A percentile compares a stretch with the other conserved stretches of the same genome.
These are phyloP conservation scores for Hibiscus syriacus DNA, from an alignment of 345 rosid species.

Conservation along the genomic window DNA sequence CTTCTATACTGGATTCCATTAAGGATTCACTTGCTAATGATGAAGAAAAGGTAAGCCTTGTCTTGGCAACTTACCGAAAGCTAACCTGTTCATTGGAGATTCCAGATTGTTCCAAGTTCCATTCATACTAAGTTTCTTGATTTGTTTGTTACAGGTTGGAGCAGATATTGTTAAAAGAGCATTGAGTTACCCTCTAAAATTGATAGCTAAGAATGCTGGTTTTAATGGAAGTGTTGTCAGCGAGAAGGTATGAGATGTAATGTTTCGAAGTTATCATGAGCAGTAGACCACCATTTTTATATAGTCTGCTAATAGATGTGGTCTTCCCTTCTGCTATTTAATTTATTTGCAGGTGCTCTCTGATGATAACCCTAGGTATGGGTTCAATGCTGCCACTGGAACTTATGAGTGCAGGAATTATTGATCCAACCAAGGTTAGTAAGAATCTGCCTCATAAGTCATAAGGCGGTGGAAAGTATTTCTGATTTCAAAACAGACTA, in stretches of 20 bases:
- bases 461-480: background rate
- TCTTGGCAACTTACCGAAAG: background rate
- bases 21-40: slow-evolving; percentile 67
- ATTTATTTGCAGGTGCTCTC: slow-evolving; percentile 55
- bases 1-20: slow-evolving; percentile 68
- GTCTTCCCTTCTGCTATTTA: background rate
- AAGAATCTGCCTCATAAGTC: background rate
- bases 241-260: slow-evolving; percentile 49
- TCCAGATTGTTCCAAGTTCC: background rate
- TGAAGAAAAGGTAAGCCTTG: slow-evolving; percentile 65
- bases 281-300: background rate
- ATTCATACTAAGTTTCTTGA: background rate
- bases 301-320: background rate
- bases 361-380: slow-evolving; percentile 51
- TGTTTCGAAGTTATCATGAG: background rate
- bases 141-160: slow-evolving; percentile 64
- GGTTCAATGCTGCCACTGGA: slow-evolving; percentile 95
- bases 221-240: slow-evolving; percentile 94
- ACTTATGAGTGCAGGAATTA: slow-evolving; percentile 96
- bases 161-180: slow-evolving; percentile 93
- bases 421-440: slow-evolving; percentile 86
- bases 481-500: too few relatives aligned
- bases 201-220: slow-evolving; percentile 95
- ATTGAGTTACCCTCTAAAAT: slow-evolving; percentile 75
- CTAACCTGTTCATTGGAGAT: background rate